phyloP scores from a whole-genome alignment of 257 asterid species.

The Solanum microdontum region DNA sequence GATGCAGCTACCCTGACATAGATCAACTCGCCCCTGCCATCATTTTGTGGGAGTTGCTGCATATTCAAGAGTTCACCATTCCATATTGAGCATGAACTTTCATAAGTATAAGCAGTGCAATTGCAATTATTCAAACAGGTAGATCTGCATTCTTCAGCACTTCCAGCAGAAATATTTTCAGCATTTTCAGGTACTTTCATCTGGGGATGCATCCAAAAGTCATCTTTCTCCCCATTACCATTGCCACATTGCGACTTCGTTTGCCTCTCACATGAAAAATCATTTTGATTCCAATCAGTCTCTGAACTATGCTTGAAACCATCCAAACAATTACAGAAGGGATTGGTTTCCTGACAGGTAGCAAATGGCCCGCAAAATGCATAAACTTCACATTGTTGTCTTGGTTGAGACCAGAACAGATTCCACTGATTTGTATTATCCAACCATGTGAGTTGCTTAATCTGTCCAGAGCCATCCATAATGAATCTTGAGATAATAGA shows the following conservation, averaged over 20 bases:
- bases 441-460: constrained; percentile 27
- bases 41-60: constrained; percentile 3
- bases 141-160: constrained; percentile 22
- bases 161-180: constrained; percentile 6
- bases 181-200: constrained; percentile 5
- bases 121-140: constrained; percentile 29
- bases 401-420: constrained; percentile 34
- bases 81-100: constrained; percentile 14
- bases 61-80: background rate
- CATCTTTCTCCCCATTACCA: constrained; percentile 8
- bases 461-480: constrained; percentile 37
- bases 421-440: constrained; percentile 8
- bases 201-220: constrained; percentile 2
- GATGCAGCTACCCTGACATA: constrained; percentile 18
- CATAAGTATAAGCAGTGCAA: constrained; percentile 34
- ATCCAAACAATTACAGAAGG: constrained; percentile 29
- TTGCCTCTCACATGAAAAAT: constrained; percentile 27
- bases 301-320: constrained; percentile 15
- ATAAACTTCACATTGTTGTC: constrained; percentile 31
- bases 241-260: constrained; percentile 12
- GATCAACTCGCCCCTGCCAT: constrained; percentile 1
- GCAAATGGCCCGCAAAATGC: constrained; percentile 39
- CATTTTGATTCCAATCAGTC: constrained; percentile 21
- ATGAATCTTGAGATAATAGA: constrained; percentile 13
- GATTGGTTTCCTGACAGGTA: constrained; percentile 14